These are phyloP conservation scores for Rhodosporidiobolus sp. DNA, from an alignment of 768 basidiomycete genomes.

Conservation along the genomic window DNA sequence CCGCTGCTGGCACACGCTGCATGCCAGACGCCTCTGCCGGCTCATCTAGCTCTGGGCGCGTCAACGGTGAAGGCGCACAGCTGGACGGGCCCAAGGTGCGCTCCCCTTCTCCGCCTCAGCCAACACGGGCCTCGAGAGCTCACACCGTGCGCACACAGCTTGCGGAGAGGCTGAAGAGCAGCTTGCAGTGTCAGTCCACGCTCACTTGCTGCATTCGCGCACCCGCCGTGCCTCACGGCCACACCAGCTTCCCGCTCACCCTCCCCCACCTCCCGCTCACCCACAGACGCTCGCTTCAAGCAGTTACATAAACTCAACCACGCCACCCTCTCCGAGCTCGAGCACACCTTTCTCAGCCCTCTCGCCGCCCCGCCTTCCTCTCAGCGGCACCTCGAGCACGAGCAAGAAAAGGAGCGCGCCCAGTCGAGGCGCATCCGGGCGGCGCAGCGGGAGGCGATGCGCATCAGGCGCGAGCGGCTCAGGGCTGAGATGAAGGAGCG, in stretches of 20 bases:
- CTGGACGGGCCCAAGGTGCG: neutral
- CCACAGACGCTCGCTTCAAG: slow-evolving; percentile 7
- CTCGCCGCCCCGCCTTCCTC: neutral
- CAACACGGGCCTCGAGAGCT: neutral
- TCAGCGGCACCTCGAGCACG: neutral
- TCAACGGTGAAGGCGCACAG: neutral
- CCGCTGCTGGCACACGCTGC: no score
- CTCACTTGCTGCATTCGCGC: neutral
- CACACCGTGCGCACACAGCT: neutral
- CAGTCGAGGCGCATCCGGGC: no score
- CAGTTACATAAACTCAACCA: neutral
- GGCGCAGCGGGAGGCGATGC: no score
- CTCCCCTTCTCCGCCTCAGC: neutral
- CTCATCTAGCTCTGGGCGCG: neutral
- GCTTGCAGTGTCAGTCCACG: neutral
- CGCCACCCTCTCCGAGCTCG: slow-evolving; percentile 3
- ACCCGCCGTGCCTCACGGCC: no score
- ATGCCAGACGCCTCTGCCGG: no score
- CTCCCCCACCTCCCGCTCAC: no score
- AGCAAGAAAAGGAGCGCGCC: neutral
- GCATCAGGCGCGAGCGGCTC: no score
- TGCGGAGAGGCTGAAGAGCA: neutral
- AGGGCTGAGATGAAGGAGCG: no score
- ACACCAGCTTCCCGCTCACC: no score
- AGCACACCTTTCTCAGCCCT: slow-evolving; percentile 8